Evolutionary conservation across 2,329 filamentous ascomycete species (phyloP).

Genomic region (Colletotrichum caudatum): DNA sequence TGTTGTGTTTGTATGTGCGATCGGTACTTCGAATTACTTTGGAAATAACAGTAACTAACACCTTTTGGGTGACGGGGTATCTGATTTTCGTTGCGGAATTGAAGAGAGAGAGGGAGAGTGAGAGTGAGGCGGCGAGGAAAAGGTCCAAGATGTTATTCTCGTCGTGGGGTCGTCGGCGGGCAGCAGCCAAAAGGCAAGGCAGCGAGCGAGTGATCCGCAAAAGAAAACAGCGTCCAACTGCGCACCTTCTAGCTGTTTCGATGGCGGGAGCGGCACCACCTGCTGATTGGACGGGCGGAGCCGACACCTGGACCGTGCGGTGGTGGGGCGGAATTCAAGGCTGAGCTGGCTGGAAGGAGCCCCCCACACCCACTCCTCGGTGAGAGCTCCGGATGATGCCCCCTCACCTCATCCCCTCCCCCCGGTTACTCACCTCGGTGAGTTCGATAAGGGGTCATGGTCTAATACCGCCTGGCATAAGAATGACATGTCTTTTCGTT

Average conservation of each 20-base stretch:
- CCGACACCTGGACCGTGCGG: constrained; percentile 42
- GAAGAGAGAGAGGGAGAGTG: not conserved
- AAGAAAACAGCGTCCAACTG: constrained; percentile 46
- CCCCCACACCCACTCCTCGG: constrained; percentile 3
- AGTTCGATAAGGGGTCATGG: not conserved
- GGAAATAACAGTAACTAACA: constrained; percentile 28
- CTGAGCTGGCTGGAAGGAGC: constrained; percentile 27
- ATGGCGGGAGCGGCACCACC: constrained; percentile 47
- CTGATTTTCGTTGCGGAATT: constrained; percentile 17
- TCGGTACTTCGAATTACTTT: constrained; percentile 13
- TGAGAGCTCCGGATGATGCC: not conserved
- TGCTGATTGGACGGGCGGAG: constrained; percentile 49
- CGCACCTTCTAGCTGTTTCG: constrained; percentile 58
- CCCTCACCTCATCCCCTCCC: too few relatives aligned
- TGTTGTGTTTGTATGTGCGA: not conserved
- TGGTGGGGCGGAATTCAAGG: constrained; percentile 41
- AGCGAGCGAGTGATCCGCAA: constrained; percentile 1
- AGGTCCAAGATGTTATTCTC: constrained; percentile 2
- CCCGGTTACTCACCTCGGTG: not conserved
- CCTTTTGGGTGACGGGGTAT: constrained; percentile 43
- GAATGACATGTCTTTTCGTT: not conserved
- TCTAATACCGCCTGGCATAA: too few relatives aligned
- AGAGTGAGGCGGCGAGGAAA: constrained; percentile 4
- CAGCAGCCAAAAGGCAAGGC: constrained; percentile 11
- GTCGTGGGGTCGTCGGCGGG: constrained; percentile 23